Percentiles rank a stretch among this genome's conserved stretches.
Conservation (phyloP, 2,329 filamentous ascomycete genomes). For the Aspergillus neoniger region DNA sequence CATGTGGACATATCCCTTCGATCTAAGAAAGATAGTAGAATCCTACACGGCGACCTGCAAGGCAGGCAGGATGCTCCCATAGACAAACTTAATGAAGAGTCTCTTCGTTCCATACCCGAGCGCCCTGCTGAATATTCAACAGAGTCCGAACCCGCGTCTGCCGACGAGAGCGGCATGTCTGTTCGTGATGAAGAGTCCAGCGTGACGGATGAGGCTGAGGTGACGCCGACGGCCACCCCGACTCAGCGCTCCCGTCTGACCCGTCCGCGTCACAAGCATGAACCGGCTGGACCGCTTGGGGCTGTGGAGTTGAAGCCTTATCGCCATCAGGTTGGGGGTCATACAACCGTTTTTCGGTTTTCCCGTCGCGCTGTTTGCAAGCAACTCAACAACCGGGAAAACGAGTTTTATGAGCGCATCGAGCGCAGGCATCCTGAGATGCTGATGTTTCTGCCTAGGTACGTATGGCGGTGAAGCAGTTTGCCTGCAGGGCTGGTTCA, state of each 20-base stretch:
- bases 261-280: constrained; percentile 32
- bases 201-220: constrained; percentile 56
- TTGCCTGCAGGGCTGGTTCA: constrained; percentile 18
- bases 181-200: constrained; percentile 55
- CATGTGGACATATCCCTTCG: constrained; percentile 65
- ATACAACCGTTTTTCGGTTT: constrained; percentile 95
- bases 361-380: constrained; percentile 95
- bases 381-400: constrained; percentile 95
- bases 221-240: constrained; percentile 51
- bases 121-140: constrained; percentile 39
- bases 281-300: constrained; percentile 63
- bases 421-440: constrained; percentile 88
- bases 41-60: constrained; percentile 61
- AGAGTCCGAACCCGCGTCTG: constrained; percentile 49
- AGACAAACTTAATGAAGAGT: constrained; percentile 41
- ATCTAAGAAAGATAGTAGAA: constrained; percentile 61
- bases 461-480: constrained; percentile 4
- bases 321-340: constrained; percentile 94
- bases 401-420: constrained; percentile 97
- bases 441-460: constrained; percentile 83
- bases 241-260: constrained; percentile 31
- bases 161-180: constrained; percentile 47
- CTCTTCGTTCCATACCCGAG: constrained; percentile 41
- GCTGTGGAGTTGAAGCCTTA: constrained; percentile 97
- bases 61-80: constrained; percentile 38